Evolutionary conservation across 2,329 filamentous ascomycete genomes (phyloP).

Genomic region (Aspergillus felis): DNA sequence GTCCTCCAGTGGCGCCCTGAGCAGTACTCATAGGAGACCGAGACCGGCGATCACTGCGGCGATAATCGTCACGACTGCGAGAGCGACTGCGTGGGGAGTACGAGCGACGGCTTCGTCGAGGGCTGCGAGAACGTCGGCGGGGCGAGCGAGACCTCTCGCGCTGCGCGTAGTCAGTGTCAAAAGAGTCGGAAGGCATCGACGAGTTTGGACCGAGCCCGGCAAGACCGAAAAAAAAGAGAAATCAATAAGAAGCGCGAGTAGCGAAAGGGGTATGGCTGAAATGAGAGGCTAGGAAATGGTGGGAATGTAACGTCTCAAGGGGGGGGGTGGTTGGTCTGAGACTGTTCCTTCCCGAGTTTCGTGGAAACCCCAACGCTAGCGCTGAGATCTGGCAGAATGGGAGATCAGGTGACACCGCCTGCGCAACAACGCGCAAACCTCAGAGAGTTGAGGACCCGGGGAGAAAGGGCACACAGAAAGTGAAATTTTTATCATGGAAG

Average conservation of each 20-base stretch:
- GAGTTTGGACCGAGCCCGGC: background rate
- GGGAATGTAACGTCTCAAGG: background rate
- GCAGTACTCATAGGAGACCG: conserved; percentile 80
- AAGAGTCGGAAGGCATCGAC: conserved; percentile 25
- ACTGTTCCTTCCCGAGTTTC: background rate
- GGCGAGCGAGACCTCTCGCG: conserved; percentile 71
- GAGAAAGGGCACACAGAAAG: background rate
- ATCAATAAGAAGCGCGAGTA: background rate
- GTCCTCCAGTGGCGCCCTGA: conserved; percentile 67
- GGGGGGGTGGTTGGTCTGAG: background rate
- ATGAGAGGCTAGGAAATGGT: background rate
- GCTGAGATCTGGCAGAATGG: background rate
- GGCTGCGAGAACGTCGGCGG: conserved; percentile 74
- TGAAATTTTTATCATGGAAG: background rate
- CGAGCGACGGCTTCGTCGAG: conserved; percentile 69
- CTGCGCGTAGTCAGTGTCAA: conserved; percentile 49
- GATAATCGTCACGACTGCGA: conserved; percentile 73
- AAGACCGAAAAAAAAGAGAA: conserved; percentile 2
- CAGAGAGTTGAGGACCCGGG: background rate
- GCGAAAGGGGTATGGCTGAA: background rate
- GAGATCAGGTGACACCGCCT: background rate
- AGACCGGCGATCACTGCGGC: conserved; percentile 69
- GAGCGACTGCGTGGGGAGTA: conserved; percentile 77
- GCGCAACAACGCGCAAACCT: background rate
- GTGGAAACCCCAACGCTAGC: background rate